Percentiles rank a stretch among this genome's conserved stretches.
Evolutionary conservation across 2,329 filamentous ascomycete species (phyloP).

Genomic region (Diplodia sapinea): DNA sequence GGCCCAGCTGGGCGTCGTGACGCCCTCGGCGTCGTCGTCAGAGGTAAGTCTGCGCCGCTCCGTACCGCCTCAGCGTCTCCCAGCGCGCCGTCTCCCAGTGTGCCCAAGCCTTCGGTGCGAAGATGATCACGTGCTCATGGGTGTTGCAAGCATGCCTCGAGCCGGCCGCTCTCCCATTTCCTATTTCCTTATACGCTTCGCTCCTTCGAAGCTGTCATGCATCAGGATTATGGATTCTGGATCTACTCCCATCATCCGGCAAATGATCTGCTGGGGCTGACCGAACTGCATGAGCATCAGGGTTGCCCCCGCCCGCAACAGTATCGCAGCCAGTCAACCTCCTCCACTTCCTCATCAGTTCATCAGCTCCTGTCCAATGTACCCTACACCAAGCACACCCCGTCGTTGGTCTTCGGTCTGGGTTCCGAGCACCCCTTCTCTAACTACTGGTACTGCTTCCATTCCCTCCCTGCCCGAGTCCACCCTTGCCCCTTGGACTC

Average conservation of each 20-base stretch:
- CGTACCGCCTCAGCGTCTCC: not conserved
- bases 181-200: slow-evolving; percentile 31
- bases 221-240: slow-evolving; percentile 28
- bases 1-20: slow-evolving; percentile 27
- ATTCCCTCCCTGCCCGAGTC: not conserved
- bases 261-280: slow-evolving; percentile 30
- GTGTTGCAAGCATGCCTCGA: slow-evolving; percentile 26
- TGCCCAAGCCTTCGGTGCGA: slow-evolving; percentile 6
- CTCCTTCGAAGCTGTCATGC: slow-evolving; percentile 27
- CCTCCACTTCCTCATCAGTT: slow-evolving; percentile 49
- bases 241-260: slow-evolving; percentile 28
- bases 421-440: slow-evolving; percentile 79
- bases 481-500: not conserved
- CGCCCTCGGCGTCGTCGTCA: slow-evolving; percentile 28
- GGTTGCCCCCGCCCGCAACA: slow-evolving; percentile 28
- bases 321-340: slow-evolving; percentile 37
- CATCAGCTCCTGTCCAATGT: slow-evolving; percentile 71
- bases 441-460: slow-evolving; percentile 72
- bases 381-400: slow-evolving; percentile 71
- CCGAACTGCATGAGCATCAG: slow-evolving; percentile 31
- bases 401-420: slow-evolving; percentile 81
- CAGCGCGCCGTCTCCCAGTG: not conserved
- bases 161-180: slow-evolving; percentile 28
- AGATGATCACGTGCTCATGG: slow-evolving; percentile 29
- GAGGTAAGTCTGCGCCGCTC: slow-evolving; percentile 21